Conservation (phyloP, 352 stramenopile genomes). For the Globisporangium echinulatum region DNA sequence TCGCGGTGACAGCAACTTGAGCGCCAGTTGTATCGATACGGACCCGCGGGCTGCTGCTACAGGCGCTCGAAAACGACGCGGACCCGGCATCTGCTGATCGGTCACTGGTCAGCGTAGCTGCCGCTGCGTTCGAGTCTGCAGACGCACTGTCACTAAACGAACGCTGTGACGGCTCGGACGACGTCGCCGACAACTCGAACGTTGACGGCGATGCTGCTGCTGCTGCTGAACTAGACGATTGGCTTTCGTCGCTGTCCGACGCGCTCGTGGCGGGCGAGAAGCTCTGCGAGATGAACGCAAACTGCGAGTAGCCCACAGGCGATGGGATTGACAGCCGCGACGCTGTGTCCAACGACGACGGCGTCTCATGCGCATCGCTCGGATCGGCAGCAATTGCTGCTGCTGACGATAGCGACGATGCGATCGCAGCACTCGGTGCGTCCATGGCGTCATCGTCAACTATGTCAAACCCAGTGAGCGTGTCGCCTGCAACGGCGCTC, state of each 20-base stretch:
- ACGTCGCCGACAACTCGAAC: not conserved
- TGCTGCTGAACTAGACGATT: not conserved
- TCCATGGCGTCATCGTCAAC: no score
- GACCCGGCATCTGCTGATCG: not conserved
- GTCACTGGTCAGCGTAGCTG: no score
- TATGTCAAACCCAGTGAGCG: no score
- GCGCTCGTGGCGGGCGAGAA: conserved; percentile 2
- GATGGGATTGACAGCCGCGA: conserved; percentile 4
- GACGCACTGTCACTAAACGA: not conserved
- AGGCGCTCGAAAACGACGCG: conserved; percentile 2
- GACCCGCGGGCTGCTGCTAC: not conserved
- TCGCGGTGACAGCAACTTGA: not conserved
- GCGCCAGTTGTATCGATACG: no score
- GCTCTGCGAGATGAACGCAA: conserved; percentile 9
- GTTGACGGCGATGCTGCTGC: not conserved
- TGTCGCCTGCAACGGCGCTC: no score
- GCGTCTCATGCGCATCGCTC: not conserved
- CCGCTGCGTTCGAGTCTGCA: not conserved
- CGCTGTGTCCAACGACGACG: not conserved
- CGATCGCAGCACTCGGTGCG: no score
- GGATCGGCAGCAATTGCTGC: not conserved
- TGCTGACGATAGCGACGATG: no score
- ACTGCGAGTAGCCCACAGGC: conserved; percentile 11
- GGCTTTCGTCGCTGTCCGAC: not conserved
- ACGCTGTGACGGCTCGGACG: not conserved